phyloP scores from a whole-genome alignment of 2,329 filamentous ascomycete genomes.

The Calonectria pseudoturangicola region DNA sequence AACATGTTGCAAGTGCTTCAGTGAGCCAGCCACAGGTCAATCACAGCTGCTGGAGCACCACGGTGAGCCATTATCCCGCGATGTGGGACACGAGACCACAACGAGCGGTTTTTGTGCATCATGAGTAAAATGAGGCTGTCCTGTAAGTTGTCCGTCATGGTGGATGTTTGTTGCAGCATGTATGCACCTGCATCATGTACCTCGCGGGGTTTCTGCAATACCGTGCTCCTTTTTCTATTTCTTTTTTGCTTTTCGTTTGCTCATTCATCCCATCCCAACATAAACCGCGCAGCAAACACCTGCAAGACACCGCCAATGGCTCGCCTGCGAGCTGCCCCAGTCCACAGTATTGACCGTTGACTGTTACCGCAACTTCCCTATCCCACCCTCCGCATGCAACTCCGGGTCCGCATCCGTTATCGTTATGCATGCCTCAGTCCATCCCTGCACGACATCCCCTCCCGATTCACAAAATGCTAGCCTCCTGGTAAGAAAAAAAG shows the following conservation, averaged over 20 bases:
- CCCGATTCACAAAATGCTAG: conserved; percentile 21
- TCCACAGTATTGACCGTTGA: not conserved
- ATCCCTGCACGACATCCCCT: conserved; percentile 36
- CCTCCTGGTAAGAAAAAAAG: not conserved
- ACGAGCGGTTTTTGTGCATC: conserved; percentile 35
- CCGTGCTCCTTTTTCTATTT: not conserved
- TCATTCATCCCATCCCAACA: conserved; percentile 26
- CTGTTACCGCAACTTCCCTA: conserved; percentile 40
- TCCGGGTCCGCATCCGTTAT: conserved; percentile 34
- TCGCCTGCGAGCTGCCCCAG: conserved; percentile 16
- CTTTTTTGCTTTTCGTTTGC: not conserved
- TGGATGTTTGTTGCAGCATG: conserved; percentile 18
- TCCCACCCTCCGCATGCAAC: conserved; percentile 38
- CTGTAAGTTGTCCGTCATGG: not conserved
- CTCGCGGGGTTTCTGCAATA: not conserved
- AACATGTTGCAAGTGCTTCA: not conserved
- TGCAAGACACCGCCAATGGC: conserved; percentile 31
- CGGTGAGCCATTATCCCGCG: conserved; percentile 5
- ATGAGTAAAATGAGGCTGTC: conserved; percentile 19
- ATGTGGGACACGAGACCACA: conserved; percentile 8
- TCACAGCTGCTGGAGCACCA: not conserved
- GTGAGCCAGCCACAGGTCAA: not conserved
- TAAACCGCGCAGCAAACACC: conserved; percentile 2
- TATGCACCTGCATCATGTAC: conserved; percentile 21
- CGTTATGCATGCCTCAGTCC: conserved; percentile 40